Base-by-base conservation (phyloP, 176 grass and related monocot genomes). In the Juncus effusus region DNA sequence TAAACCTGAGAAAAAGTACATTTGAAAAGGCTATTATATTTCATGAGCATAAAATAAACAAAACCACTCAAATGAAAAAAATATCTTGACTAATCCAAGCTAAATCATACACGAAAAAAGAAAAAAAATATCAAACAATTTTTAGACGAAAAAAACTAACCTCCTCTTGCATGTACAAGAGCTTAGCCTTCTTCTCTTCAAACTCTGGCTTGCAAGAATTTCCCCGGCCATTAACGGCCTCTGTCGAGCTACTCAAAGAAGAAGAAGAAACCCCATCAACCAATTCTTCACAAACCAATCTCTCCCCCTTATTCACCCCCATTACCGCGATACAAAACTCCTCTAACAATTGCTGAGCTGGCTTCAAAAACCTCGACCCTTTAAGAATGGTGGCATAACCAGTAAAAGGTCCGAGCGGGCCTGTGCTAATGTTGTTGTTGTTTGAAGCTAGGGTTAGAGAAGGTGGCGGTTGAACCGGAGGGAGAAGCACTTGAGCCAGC, bases 151-250 rank as follows among this genome's bases (percentile, higher is more conserved):
- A 53, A 62, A 67, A 14, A 45, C 77, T 56, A 45, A 87, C 84
- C 84, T 87, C 84, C 11, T 83, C 71, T 57, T 82, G 76, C 76
- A 83, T 82, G 75, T 79, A 79, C 51, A 82, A 45, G 1, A 87
- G 79, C 65, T 87, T 83, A 13, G 71, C 70, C 61, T 83, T 87
- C 76, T 76, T 79, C 71, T 87, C 74, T 47, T 78, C 70, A 60
- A 87, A 82, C 61, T 83, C 84, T 7, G 76, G 76, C 10, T 51
- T 38, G 10, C 68, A 54, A 13, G 59, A 44, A 40, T 50, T 50
- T 50, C 70, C 53, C 1, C 6, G 36, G 9, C 35, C 37, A 39
- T 63, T 38, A 45, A 49, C 56, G 2, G 50, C 65, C 13, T 81
- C 67, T 8, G 70, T 53, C n/a, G 75, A 82, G 28, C 53, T 61